Percentiles rank a stretch among this genome's conserved stretches.
Conservation (phyloP, 169 alveolate genomes). For the Cryptosporidium viatorum region DNA sequence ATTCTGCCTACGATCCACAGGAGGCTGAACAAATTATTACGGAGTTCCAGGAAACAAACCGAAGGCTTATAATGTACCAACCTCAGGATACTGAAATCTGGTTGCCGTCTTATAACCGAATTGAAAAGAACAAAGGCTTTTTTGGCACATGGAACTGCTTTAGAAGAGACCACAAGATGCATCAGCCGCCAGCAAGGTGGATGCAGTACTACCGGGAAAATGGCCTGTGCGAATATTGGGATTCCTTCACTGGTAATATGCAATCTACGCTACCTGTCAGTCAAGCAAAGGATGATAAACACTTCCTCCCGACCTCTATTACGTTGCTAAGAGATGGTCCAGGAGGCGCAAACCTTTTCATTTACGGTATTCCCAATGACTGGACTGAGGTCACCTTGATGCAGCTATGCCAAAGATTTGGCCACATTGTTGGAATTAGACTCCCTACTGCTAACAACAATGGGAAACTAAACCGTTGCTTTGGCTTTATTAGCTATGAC, state of each 20-base stretch:
- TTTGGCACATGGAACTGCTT: constrained; percentile 70
- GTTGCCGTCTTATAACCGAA: constrained; percentile 68
- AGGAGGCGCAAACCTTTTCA: constrained; percentile 81
- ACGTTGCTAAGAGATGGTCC: constrained; percentile 85
- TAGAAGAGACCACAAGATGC: constrained; percentile 69
- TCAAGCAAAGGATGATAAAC: constrained; percentile 63
- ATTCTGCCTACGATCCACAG: constrained; percentile 71
- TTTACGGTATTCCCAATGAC: constrained; percentile 81
- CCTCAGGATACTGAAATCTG: constrained; percentile 66
- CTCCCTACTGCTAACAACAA: constrained; percentile 80
- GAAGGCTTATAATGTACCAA: constrained; percentile 58
- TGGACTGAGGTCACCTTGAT: constrained; percentile 82
- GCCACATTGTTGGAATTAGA: constrained; percentile 83
- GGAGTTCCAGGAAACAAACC: constrained; percentile 66
- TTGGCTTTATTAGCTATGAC: constrained; percentile 82
- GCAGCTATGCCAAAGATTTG: constrained; percentile 81
- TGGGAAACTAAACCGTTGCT: constrained; percentile 80
- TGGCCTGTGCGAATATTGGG: constrained; percentile 74
- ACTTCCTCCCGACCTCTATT: constrained; percentile 79
- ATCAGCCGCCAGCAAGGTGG: constrained; percentile 61
- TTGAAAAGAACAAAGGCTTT: constrained; percentile 39
- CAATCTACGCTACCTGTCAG: constrained; percentile 67
- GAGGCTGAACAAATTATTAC: constrained; percentile 66
- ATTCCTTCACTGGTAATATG: constrained; percentile 61
- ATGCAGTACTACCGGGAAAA: constrained; percentile 71